These are phyloP conservation scores for Backusella australiensis DNA, from an alignment of 192 early-diverging fungal genomes.

Conservation along the genomic window DNA sequence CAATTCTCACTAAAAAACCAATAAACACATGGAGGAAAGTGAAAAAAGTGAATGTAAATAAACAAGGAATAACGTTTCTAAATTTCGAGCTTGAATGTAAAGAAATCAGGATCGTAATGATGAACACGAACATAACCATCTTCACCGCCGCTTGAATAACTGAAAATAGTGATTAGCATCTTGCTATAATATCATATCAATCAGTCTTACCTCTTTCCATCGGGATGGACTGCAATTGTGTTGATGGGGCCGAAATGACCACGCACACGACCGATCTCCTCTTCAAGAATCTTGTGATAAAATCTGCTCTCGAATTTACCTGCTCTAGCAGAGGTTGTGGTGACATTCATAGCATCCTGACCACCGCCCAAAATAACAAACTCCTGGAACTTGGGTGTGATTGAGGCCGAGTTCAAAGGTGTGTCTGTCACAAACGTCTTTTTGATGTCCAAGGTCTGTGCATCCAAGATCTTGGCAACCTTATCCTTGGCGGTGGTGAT, in stretches of 20 bases:
- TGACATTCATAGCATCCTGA: conserved; percentile 97
- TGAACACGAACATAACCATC: conserved; percentile 98
- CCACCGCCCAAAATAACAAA: conserved; percentile 92
- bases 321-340: conserved; percentile 81
- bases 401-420: conserved; percentile 89
- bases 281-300: conserved; percentile 95
- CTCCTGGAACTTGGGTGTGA: conserved; percentile 82
- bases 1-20: too few species aligned
- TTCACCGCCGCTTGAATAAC: conserved; percentile 94
- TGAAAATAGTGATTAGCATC: not conserved
- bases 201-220: conserved; percentile 62
- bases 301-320: conserved; percentile 98
- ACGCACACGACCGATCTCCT: conserved; percentile 94
- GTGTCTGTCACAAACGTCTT: conserved; percentile 88
- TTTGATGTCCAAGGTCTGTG: conserved; percentile 76
- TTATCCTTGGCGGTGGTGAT: conserved; percentile 96
- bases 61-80: conserved; percentile 20
- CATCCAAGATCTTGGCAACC: conserved; percentile 84
- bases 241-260: conserved; percentile 99
- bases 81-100: conserved; percentile 80
- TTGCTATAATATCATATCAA: not conserved
- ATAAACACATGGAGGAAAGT: not conserved
- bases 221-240: conserved; percentile 96
- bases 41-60: conserved; percentile 2
- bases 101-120: conserved; percentile 93